phyloP scores from a whole-genome alignment of 257 asterid genomes.

The Solanum chiquidenum region DNA sequence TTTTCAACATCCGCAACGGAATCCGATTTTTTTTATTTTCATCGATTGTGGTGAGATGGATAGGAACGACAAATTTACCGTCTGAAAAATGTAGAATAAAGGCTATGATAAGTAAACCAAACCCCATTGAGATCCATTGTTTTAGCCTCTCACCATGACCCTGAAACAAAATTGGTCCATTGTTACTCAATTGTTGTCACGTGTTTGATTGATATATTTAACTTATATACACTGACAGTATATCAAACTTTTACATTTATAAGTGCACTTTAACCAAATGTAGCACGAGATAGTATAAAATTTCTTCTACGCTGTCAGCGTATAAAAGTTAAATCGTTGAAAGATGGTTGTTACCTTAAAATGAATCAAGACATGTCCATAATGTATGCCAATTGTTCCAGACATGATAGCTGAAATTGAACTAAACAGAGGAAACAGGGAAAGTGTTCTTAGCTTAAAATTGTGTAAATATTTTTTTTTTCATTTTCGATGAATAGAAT shows the following conservation, averaged over 20 bases:
- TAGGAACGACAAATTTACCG: conserved; percentile 25
- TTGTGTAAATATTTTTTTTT: not conserved
- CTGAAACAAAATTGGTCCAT: conserved; percentile 14
- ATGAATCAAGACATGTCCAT: conserved; percentile 81
- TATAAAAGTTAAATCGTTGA: not conserved
- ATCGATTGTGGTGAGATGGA: not conserved
- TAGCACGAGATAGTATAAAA: not conserved
- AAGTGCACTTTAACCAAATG: not conserved
- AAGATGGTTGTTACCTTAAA: conserved; percentile 31
- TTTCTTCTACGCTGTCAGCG: not conserved
- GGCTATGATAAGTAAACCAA: conserved; percentile 40
- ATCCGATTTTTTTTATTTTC: not conserved
- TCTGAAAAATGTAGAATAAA: conserved; percentile 69
- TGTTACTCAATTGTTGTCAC: not conserved
- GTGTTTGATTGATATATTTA: not conserved
- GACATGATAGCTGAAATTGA: conserved; percentile 73
- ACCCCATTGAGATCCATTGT: conserved; percentile 76
- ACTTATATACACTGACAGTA: not conserved
- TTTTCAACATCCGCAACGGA: not conserved
- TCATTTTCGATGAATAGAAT: not conserved
- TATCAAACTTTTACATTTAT: not conserved
- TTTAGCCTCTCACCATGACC: conserved; percentile 74
- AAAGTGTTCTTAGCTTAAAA: not conserved
- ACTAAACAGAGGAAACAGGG: conserved; percentile 20
- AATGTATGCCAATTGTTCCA: conserved; percentile 79